Conservation (phyloP, 306 rosid genomes). For the Corylus heterophylla region DNA sequence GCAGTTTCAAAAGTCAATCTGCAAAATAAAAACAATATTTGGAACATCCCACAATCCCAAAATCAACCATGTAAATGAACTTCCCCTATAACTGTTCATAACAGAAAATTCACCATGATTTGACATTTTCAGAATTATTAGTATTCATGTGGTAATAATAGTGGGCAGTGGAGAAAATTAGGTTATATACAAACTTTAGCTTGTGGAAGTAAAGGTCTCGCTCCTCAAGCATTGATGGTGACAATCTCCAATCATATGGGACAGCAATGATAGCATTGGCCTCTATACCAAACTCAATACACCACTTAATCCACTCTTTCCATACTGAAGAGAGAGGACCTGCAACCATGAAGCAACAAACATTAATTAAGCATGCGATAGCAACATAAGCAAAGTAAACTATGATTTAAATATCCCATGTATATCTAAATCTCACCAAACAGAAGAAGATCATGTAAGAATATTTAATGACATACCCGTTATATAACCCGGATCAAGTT, state of each 20-base stretch:
- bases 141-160: neutral
- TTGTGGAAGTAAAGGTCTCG: conserved; percentile 96
- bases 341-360: conserved; percentile 29
- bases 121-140: neutral
- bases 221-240: conserved; percentile 92
- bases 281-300: conserved; percentile 94
- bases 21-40: conserved; percentile 33
- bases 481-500: conserved; percentile 97
- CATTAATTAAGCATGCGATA: conserved; percentile 11
- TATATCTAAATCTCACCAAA: neutral
- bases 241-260: conserved; percentile 97
- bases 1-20: conserved; percentile 97
- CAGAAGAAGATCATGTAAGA: neutral
- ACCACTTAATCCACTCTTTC: conserved; percentile 99
- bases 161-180: conserved; percentile 13
- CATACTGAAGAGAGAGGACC: conserved; percentile 98
- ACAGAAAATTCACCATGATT: neutral
- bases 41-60: conserved; percentile 27
- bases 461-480: conserved; percentile 50
- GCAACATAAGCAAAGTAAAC: conserved; percentile 2
- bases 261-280: conserved; percentile 95
- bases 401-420: conserved; percentile 3
- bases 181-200: conserved; percentile 68
- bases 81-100: neutral
- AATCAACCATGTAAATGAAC: conserved; percentile 14